phyloP scores from a whole-genome alignment of 495 filamentous ascomycete genomes.

The Podospora anserina region DNA sequence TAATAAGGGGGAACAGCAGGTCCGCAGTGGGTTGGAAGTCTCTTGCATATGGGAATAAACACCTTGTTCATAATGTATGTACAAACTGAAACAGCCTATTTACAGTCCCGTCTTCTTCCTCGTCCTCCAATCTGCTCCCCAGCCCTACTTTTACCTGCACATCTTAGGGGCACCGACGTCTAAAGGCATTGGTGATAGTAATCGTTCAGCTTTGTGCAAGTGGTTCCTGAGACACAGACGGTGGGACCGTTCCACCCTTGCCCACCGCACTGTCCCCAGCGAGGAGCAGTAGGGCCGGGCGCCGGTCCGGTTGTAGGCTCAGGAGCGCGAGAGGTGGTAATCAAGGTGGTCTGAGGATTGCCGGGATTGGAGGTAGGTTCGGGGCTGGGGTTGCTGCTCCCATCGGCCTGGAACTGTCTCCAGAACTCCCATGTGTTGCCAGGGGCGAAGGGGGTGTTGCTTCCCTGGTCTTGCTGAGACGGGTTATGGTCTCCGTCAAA shows the following conservation, averaged over 20 bases:
- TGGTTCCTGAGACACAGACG: constrained; percentile 28
- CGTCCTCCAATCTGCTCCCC: too few species aligned
- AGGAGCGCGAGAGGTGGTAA: constrained; percentile 9
- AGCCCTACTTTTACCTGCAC: too few species aligned
- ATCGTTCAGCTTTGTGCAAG: constrained; percentile 28
- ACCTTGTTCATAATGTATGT: too few species aligned
- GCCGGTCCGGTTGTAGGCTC: constrained; percentile 6
- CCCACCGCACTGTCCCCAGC: constrained; percentile 46
- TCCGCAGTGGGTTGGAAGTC: too few species aligned
- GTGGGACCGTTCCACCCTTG: constrained; percentile 36
- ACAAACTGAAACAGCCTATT: too few species aligned
- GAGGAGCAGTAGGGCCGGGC: constrained; percentile 17
- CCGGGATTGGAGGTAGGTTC: background rate
- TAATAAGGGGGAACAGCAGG: too few species aligned
- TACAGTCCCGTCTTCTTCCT: too few species aligned
- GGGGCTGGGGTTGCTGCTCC: background rate
- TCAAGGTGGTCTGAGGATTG: background rate
- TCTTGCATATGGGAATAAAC: too few species aligned
- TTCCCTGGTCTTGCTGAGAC: constrained; percentile 22
- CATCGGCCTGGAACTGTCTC: constrained; percentile 19
- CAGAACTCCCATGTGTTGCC: constrained; percentile 35
- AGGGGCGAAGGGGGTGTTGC: constrained; percentile 26
- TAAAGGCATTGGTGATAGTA: constrained; percentile 28
- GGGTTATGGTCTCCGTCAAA: constrained; percentile 31
- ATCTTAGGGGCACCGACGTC: background rate